These are phyloP conservation scores for Xenosphaeropsis pyriputrescens DNA, from an alignment of 2,329 filamentous ascomycete genomes.

Conservation along the genomic window DNA sequence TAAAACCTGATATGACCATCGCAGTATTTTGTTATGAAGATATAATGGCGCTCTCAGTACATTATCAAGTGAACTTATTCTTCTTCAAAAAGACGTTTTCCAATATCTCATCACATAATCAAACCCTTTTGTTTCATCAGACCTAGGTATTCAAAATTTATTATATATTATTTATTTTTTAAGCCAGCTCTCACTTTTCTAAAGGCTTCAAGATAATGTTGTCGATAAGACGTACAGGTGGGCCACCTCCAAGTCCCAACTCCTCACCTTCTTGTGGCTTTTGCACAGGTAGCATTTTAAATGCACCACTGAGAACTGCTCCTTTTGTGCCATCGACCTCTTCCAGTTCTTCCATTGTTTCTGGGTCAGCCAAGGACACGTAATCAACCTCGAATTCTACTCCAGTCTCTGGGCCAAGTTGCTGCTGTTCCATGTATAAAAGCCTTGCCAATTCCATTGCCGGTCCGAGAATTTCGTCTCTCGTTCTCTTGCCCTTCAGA, in stretches of 20 bases:
- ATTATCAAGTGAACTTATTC: no score
- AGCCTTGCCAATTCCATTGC: constrained; percentile 45
- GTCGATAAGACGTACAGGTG: constrained; percentile 78
- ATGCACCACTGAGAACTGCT: constrained; percentile 75
- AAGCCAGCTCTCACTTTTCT: not conserved
- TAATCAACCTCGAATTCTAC: constrained; percentile 79
- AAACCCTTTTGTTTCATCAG: no score
- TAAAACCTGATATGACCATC: no score
- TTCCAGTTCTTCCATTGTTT: constrained; percentile 66
- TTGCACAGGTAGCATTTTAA: constrained; percentile 80
- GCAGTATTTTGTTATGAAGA: no score
- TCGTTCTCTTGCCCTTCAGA: constrained; percentile 29
- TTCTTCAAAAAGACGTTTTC: no score
- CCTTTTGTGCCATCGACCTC: constrained; percentile 54
- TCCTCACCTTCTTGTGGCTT: constrained; percentile 56
- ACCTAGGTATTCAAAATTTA: no score
- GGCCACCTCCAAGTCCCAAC: constrained; percentile 56
- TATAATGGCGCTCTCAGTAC: no score
- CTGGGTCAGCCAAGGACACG: constrained; percentile 76
- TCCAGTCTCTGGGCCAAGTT: constrained; percentile 40
- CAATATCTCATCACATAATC: no score
- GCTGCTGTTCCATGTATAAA: constrained; percentile 44
- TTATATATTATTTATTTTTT: no score
- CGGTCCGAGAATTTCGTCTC: constrained; percentile 56
- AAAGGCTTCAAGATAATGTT: constrained; percentile 60